Base-by-base conservation (phyloP, 208 protist species). In the Blastocrithidia nonstop region DNA sequence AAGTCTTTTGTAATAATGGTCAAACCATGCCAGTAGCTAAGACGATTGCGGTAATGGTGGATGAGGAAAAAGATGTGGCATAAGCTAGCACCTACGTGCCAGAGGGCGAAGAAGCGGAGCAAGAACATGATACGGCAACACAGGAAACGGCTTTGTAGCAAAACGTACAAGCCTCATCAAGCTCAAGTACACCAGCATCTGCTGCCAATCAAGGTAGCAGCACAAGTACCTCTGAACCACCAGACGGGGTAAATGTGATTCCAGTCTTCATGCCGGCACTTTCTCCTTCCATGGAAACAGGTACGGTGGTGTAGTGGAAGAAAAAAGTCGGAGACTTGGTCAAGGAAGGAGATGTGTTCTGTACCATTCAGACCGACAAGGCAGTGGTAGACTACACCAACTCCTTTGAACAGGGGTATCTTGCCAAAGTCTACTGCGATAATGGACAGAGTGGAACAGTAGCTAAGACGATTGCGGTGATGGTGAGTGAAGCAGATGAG, bases 341-440 rank as follows among this genome's bases (percentile, higher is more conserved):
- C 29, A 79, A 85, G 32, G 70, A 88, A 42, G 92, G 88, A 31
- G 93, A 97, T n/a, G 70, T 95, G 20, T 71, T 97, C 57, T 86
- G 72, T 54, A 76, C 88, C 19, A 75, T 97, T 23, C 92, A 98
- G 75, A 98, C 96, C 3, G 96, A 98, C 72, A 98, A 98, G 79
- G 95, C 96, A 9, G 93, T 95, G 0, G 85, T 97, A 51, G 95
- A 96, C 63, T 96, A 95, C 60, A 95, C 96, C 36, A 80, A 84
- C 50, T 72, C 66, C 22, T 96, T 97, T 25, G 93, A 96, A 20
- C 41, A 54, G 2, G 96, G 95, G 49, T 95, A 94, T 56, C 56
- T 98, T 13, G 96, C 94, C 6, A 96, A 97, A 66, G 94, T 98
- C 44, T 79, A 96, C 25, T 61, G 79, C 26, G 32, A 69, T 28